Evolutionary conservation across 306 rosid genomes (phyloP).

Genomic region (Castanea mollissima): DNA sequence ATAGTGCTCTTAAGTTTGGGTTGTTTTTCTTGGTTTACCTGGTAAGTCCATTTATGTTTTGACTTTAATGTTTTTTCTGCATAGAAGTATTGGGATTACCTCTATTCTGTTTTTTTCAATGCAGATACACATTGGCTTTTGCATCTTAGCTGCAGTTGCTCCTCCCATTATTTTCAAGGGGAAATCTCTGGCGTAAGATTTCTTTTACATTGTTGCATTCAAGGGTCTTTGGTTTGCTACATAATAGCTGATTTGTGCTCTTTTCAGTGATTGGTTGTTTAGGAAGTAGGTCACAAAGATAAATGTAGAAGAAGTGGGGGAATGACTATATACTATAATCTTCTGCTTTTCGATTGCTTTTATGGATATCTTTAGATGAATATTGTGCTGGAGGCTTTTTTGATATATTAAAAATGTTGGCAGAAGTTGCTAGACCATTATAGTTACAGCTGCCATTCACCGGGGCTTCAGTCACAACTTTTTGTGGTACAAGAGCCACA

Average conservation of each 20-base stretch:
- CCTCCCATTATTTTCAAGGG: slow-evolving; percentile 87
- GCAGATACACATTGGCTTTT: slow-evolving; percentile 84
- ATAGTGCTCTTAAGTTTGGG: slow-evolving; percentile 91
- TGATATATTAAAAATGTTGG: not conserved
- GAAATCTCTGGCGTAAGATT: slow-evolving; percentile 78
- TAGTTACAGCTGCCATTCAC: no score
- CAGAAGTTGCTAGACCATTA: not conserved
- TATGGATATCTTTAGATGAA: not conserved
- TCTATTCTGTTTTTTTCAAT: slow-evolving; percentile 27
- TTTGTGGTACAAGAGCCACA: not conserved
- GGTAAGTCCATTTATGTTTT: slow-evolving; percentile 44
- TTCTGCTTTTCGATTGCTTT: not conserved
- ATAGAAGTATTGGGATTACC: slow-evolving; percentile 22
- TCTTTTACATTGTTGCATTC: slow-evolving; percentile 19
- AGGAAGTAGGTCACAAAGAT: slow-evolving; percentile 19
- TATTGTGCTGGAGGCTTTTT: not conserved
- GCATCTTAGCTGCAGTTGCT: slow-evolving; percentile 78
- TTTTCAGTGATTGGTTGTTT: slow-evolving; percentile 14
- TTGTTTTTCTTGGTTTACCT: slow-evolving; percentile 72
- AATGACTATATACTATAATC: not conserved
- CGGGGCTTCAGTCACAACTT: no score
- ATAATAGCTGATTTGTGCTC: slow-evolving; percentile 1
- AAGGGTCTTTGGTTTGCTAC: slow-evolving; percentile 2
- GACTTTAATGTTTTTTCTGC: slow-evolving; percentile 16
- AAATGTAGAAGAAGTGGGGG: not conserved